Evolutionary conservation across 2,329 filamentous ascomycete genomes (phyloP).

Genomic region (Beauveria scarabaeidicola): DNA sequence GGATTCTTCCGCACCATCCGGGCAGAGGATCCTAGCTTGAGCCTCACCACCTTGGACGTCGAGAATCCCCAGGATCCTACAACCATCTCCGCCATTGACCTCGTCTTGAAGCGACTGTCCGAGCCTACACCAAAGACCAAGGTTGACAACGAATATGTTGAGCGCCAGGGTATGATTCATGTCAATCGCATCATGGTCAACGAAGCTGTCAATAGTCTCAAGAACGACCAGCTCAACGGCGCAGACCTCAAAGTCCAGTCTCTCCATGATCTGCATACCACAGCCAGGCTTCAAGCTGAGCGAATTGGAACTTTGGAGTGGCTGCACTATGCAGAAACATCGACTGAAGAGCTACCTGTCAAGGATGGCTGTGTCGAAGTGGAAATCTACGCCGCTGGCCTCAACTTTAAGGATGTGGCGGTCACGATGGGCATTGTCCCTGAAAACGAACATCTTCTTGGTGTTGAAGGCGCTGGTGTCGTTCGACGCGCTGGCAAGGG

Average conservation of each 20-base stretch:
- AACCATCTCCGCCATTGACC: not conserved
- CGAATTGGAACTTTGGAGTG: constrained; percentile 5
- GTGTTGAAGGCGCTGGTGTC: constrained; percentile 16
- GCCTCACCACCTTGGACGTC: constrained; percentile 2
- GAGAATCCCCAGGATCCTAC: not conserved
- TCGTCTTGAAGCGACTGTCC: constrained; percentile 9
- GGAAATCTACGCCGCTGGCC: constrained; percentile 3
- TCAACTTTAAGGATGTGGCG: constrained; percentile 16
- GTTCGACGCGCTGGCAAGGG: constrained; percentile 13
- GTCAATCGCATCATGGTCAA: constrained; percentile 16
- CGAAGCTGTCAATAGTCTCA: constrained; percentile 11
- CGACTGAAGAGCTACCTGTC: constrained; percentile 10
- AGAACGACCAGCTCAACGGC: not conserved
- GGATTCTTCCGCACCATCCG: constrained; percentile 3
- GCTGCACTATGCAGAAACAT: constrained; percentile 12
- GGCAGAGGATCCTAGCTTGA: not conserved
- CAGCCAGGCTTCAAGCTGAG: not conserved
- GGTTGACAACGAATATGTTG: constrained; percentile 14
- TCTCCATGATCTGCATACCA: not conserved
- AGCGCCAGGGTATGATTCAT: constrained; percentile 22
- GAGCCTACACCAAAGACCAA: constrained; percentile 19
- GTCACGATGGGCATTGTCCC: constrained; percentile 14
- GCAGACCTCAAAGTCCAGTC: not conserved
- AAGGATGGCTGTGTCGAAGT: constrained; percentile 12
- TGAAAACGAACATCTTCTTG: constrained; percentile 9